phyloP scores from a whole-genome alignment of 805 yeast species.

The Candida glaebosa region DNA sequence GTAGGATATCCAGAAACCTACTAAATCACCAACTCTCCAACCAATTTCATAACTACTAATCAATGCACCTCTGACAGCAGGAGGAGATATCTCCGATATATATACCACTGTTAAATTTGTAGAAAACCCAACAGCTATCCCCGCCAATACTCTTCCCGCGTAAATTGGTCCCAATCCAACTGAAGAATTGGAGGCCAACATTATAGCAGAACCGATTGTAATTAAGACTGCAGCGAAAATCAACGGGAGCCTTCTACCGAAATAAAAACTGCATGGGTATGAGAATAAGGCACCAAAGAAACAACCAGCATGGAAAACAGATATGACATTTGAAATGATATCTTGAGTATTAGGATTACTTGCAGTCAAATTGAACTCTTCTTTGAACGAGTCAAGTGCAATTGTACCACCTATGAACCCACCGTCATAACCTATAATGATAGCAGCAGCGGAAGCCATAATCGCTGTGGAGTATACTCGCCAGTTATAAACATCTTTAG shows the following conservation, averaged over 20 bases:
- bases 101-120: constrained; percentile 37
- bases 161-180: constrained; percentile 34
- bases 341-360: constrained; percentile 16
- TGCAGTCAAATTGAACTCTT: constrained; percentile 29
- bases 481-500: constrained; percentile 33
- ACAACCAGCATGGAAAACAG: constrained; percentile 39
- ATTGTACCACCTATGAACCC: constrained; percentile 42
- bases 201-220: constrained; percentile 34
- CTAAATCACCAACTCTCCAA: constrained; percentile 38
- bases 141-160: constrained; percentile 35
- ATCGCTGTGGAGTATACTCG: constrained; percentile 32
- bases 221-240: constrained; percentile 28
- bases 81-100: constrained; percentile 33
- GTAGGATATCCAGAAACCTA: constrained; percentile 36
- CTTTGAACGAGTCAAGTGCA: constrained; percentile 26
- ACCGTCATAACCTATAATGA: constrained; percentile 40
- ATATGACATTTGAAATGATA: constrained; percentile 31
- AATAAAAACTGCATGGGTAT: constrained; percentile 33
- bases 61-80: constrained; percentile 32
- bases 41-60: constrained; percentile 33
- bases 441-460: constrained; percentile 37
- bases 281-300: constrained; percentile 37
- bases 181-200: constrained; percentile 27
- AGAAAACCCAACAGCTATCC: constrained; percentile 33
- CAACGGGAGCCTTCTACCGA: constrained; percentile 30